phyloP scores from a whole-genome alignment of 306 rosid genomes.

The Prunus kanzakura region DNA sequence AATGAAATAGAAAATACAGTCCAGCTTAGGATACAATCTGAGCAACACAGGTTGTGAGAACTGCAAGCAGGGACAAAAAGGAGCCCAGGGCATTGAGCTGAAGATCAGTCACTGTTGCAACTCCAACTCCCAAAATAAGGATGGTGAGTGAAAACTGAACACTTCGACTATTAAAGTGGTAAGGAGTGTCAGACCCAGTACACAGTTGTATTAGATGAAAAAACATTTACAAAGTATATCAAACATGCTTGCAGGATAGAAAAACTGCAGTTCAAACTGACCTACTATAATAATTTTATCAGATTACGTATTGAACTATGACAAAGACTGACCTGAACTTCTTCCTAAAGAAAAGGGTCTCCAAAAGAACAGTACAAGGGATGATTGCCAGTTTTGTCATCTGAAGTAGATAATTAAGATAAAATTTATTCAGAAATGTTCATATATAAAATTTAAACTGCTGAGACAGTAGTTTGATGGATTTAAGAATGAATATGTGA shows the following conservation, averaged over 20 bases:
- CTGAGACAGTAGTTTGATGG: neutral
- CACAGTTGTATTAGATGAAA: neutral
- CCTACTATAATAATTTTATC: neutral
- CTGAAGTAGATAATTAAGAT: constrained; percentile 33
- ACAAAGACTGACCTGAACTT: constrained; percentile 67
- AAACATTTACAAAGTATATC: neutral
- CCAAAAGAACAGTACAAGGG: constrained; percentile 96
- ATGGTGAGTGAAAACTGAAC: constrained; percentile 74
- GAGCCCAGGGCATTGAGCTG: constrained; percentile 94
- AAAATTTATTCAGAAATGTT: constrained; percentile 10
- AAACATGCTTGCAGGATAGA: neutral
- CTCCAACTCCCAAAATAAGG: constrained; percentile 93
- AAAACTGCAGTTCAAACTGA: neutral
- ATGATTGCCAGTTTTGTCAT: constrained; percentile 99
- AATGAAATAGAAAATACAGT: constrained; percentile 6
- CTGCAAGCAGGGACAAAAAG: constrained; percentile 82
- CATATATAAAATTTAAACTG: neutral
- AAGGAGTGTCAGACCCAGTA: neutral
- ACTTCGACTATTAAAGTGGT: constrained; percentile 56
- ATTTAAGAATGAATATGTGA: neutral
- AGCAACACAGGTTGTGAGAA: constrained; percentile 95
- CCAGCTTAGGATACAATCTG: constrained; percentile 89
- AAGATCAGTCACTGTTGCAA: constrained; percentile 95
- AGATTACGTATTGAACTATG: neutral
- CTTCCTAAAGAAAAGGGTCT: constrained; percentile 85